phyloP scores from a whole-genome alignment of 306 rosid genomes.

The Dalbergia oliveri region DNA sequence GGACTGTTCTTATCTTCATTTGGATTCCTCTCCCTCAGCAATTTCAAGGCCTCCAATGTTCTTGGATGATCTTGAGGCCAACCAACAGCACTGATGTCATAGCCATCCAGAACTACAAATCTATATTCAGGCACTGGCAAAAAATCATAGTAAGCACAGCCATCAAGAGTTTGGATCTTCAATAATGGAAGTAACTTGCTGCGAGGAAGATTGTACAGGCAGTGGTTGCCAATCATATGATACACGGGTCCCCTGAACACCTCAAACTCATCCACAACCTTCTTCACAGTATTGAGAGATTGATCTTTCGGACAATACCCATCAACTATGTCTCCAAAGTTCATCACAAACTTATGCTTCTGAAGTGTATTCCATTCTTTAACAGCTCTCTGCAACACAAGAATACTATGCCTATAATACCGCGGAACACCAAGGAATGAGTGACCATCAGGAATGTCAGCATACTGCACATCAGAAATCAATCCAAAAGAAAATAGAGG shows the following conservation, averaged over 20 bases:
- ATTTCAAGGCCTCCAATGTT: constrained; percentile 65
- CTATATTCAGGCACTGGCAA: constrained; percentile 79
- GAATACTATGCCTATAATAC: constrained; percentile 82
- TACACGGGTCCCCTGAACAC: constrained; percentile 72
- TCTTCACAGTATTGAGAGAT: constrained; percentile 67
- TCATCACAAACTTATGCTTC: constrained; percentile 72
- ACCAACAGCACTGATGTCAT: constrained; percentile 89
- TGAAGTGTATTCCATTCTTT: constrained; percentile 74
- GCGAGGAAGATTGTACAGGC: constrained; percentile 95
- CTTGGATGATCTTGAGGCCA: constrained; percentile 86
- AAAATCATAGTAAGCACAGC: constrained; percentile 79
- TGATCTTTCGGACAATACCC: constrained; percentile 84
- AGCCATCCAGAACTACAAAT: constrained; percentile 83
- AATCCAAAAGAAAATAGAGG: constrained; percentile 90
- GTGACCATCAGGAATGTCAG: constrained; percentile 89
- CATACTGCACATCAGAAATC: constrained; percentile 91
- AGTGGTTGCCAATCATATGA: constrained; percentile 94
- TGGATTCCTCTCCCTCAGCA: constrained; percentile 77
- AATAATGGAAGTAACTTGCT: constrained; percentile 73
- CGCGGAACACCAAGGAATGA: constrained; percentile 91
- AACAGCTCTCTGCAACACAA: constrained; percentile 76
- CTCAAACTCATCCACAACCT: constrained; percentile 67
- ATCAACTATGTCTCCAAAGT: constrained; percentile 92
- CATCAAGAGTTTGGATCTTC: constrained; percentile 64
- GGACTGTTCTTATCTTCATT: constrained; percentile 89